Evolutionary conservation across 345 rosid genomes (phyloP).

Genomic region (Cardamine occulta): DNA sequence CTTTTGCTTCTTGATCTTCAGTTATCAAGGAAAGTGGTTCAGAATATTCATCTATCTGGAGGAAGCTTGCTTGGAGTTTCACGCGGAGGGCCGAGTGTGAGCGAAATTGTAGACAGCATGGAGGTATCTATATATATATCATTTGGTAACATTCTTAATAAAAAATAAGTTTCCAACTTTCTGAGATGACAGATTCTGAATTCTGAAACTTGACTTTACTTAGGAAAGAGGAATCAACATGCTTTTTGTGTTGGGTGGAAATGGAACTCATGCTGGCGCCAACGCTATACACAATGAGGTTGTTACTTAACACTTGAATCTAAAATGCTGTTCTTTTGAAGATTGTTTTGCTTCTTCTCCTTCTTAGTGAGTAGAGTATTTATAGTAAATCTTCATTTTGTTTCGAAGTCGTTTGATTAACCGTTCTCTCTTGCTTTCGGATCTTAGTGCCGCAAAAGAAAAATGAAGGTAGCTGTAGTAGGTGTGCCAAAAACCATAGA

Average conservation of each 20-base stretch:
- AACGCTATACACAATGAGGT: constrained; percentile 98
- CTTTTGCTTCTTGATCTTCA: constrained; percentile 41
- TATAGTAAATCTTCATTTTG: neutral
- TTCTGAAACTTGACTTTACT: neutral
- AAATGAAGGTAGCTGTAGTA: constrained; percentile 80
- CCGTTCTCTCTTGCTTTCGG: neutral
- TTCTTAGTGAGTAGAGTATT: neutral
- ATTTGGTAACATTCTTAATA: neutral
- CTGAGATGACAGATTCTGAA: constrained; percentile 6
- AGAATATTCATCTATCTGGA: constrained; percentile 94
- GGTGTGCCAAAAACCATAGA: constrained; percentile 99
- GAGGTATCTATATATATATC: constrained; percentile 52
- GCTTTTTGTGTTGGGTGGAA: constrained; percentile 97
- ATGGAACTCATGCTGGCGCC: constrained; percentile 99
- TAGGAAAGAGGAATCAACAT: constrained; percentile 98
- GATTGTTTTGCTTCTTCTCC: constrained; percentile 5
- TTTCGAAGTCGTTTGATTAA: neutral
- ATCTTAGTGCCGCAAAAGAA: constrained; percentile 77
- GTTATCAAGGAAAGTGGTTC: constrained; percentile 96
- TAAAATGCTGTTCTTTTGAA: constrained; percentile 8
- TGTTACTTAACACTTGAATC: neutral
- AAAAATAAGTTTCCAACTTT: neutral
- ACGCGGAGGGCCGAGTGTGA: constrained; percentile 62
- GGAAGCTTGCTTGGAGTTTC: constrained; percentile 97
- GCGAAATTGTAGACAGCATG: constrained; percentile 77